These are phyloP conservation scores for Herpetospermum pedunculosum DNA, from an alignment of 306 rosid species.

Conservation along the genomic window DNA sequence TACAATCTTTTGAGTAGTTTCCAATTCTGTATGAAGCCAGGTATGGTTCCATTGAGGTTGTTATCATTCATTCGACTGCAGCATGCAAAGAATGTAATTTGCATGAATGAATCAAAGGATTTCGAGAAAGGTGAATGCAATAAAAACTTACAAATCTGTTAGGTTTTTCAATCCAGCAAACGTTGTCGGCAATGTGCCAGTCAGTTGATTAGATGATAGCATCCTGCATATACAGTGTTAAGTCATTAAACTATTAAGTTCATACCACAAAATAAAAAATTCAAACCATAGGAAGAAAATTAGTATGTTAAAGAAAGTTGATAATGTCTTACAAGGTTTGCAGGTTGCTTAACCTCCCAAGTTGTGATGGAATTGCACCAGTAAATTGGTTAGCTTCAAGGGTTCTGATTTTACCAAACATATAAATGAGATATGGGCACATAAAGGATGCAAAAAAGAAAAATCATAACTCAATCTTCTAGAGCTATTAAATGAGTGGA, in stretches of 20 bases:
- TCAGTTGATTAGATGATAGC: constrained; percentile 62
- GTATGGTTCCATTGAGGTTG: constrained; percentile 54
- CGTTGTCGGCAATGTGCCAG: constrained; percentile 50
- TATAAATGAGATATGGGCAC: not conserved
- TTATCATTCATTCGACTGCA: constrained; percentile 82
- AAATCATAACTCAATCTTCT: not conserved
- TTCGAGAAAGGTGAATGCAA: constrained; percentile 1
- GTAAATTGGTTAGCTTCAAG: constrained; percentile 76
- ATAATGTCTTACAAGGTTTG: constrained; percentile 40
- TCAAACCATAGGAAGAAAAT: not conserved
- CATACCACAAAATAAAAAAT: not conserved
- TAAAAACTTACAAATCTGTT: constrained; percentile 46
- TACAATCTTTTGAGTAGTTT: constrained; percentile 51
- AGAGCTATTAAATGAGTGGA: not conserved
- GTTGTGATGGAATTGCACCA: constrained; percentile 56
- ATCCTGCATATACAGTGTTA: constrained; percentile 30
- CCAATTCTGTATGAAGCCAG: constrained; percentile 68
- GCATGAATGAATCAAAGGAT: not conserved
- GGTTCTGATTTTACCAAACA: constrained; percentile 23
- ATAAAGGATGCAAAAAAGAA: not conserved
- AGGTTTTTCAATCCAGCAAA: constrained; percentile 40
- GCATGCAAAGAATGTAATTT: constrained; percentile 11
- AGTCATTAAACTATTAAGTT: constrained; percentile 9
- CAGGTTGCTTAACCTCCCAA: constrained; percentile 52
- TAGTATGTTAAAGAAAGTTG: not conserved